Evolutionary conservation across 257 asterid genomes (phyloP).

Genomic region (Vinca minor): DNA sequence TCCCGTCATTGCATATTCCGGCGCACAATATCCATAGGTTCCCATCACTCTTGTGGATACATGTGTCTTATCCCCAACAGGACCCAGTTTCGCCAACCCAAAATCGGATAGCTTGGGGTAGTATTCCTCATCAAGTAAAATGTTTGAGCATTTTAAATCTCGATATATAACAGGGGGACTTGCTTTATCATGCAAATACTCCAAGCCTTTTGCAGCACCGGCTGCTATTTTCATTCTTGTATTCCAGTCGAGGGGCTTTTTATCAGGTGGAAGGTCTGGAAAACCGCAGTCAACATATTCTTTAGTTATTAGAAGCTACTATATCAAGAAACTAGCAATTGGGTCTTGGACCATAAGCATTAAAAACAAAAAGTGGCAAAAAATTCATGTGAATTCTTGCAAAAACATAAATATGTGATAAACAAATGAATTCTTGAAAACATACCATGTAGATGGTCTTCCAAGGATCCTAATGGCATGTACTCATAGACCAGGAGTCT

Average conservation of each 20-base stretch:
- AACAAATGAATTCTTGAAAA: background rate
- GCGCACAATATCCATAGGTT: constrained; percentile 80
- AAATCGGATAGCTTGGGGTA: constrained; percentile 69
- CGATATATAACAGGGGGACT: constrained; percentile 72
- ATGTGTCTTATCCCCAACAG: constrained; percentile 54
- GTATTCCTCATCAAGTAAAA: constrained; percentile 46
- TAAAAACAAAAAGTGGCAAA: background rate
- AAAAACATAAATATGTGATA: background rate
- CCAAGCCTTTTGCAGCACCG: constrained; percentile 74
- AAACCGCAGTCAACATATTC: constrained; percentile 1
- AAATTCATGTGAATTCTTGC: background rate
- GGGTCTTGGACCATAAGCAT: too few relatives aligned
- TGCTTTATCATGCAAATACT: constrained; percentile 62
- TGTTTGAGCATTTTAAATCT: constrained; percentile 61
- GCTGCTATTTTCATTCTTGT: constrained; percentile 73
- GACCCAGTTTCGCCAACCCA: constrained; percentile 73
- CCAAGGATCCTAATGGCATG: constrained; percentile 81
- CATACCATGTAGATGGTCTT: constrained; percentile 74
- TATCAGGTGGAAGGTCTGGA: constrained; percentile 65
- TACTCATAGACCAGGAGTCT: constrained; percentile 72
- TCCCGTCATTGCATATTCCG: constrained; percentile 72
- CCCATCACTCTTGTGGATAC: constrained; percentile 73
- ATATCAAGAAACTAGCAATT: background rate
- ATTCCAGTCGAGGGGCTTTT: constrained; percentile 60
- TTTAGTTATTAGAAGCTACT: too few relatives aligned